phyloP scores from a whole-genome alignment of 2,329 filamentous ascomycete genomes.

The Paecilomyces niveus region DNA sequence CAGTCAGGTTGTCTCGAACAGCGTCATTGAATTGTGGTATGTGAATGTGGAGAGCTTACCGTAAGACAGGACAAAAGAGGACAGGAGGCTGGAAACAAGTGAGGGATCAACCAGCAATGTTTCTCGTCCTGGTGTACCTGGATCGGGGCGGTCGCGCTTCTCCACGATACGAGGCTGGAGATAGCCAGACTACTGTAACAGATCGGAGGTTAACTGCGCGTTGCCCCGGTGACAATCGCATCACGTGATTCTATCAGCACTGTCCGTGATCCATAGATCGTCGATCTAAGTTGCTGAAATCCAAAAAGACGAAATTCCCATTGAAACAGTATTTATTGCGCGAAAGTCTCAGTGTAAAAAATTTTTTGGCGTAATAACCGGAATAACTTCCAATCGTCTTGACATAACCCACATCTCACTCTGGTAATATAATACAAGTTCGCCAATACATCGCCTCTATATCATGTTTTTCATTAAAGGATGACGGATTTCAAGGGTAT shows the following conservation, averaged over 20 bases:
- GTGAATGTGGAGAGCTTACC: background rate
- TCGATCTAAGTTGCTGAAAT: background rate
- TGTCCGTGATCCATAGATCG: background rate
- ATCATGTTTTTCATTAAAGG: background rate
- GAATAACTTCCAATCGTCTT: background rate
- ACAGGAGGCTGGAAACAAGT: background rate
- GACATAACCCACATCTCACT: background rate
- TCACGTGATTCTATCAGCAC: background rate
- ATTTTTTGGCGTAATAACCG: background rate
- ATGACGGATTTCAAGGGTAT: background rate
- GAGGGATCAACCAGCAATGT: background rate
- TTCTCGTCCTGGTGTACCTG: background rate
- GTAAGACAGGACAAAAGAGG: background rate
- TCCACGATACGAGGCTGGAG: background rate
- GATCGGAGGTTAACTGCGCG: background rate
- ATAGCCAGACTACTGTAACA: background rate
- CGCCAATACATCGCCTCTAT: background rate
- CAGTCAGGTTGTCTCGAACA: background rate
- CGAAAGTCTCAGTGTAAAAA: background rate
- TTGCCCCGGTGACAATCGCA: background rate
- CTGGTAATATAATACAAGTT: background rate
- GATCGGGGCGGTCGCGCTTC: conserved; percentile 1
- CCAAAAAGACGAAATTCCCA: no score
- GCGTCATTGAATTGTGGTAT: background rate
- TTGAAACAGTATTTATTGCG: background rate